These are phyloP conservation scores for Candida maesae DNA, from an alignment of 805 yeast species.

Conservation along the genomic window DNA sequence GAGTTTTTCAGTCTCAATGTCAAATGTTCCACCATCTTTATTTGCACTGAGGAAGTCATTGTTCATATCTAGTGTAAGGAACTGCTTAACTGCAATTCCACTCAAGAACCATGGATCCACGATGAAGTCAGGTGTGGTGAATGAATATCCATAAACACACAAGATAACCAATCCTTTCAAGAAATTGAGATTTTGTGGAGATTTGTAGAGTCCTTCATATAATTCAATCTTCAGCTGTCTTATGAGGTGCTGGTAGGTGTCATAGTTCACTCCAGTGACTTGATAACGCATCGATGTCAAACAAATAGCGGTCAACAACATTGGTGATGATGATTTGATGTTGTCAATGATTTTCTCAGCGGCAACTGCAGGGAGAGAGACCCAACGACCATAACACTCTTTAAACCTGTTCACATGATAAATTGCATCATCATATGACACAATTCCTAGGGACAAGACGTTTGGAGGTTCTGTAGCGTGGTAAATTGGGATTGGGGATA, in stretches of 20 bases:
- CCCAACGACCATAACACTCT: constrained; percentile 74
- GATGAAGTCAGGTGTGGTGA: constrained; percentile 48
- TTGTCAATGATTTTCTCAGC: constrained; percentile 46
- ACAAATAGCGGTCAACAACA: constrained; percentile 66
- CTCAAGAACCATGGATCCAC: constrained; percentile 72
- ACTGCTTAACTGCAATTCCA: constrained; percentile 61
- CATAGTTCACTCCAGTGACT: constrained; percentile 18
- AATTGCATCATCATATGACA: constrained; percentile 45
- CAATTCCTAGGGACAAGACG: constrained; percentile 45
- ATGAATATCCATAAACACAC: constrained; percentile 59
- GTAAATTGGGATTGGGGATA: constrained; percentile 9
- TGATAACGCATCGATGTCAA: constrained; percentile 54
- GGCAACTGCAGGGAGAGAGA: constrained; percentile 56
- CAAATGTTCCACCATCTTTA: constrained; percentile 16
- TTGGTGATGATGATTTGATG: constrained; percentile 48
- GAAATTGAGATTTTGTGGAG: constrained; percentile 51
- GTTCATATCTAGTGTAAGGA: constrained; percentile 45
- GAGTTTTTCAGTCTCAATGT: constrained; percentile 32
- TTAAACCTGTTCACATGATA: constrained; percentile 54
- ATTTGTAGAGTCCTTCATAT: constrained; percentile 37
- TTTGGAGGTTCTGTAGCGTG: constrained; percentile 34
- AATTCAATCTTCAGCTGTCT: constrained; percentile 34
- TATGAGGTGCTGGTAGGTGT: constrained; percentile 31
- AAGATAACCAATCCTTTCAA: constrained; percentile 65
- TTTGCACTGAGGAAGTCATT: constrained; percentile 16